Evolutionary conservation across 2,329 filamentous ascomycete genomes (phyloP), one percentile per base, ranked within the genome.

Genomic region (Westerdykella aurantiaca): DNA sequence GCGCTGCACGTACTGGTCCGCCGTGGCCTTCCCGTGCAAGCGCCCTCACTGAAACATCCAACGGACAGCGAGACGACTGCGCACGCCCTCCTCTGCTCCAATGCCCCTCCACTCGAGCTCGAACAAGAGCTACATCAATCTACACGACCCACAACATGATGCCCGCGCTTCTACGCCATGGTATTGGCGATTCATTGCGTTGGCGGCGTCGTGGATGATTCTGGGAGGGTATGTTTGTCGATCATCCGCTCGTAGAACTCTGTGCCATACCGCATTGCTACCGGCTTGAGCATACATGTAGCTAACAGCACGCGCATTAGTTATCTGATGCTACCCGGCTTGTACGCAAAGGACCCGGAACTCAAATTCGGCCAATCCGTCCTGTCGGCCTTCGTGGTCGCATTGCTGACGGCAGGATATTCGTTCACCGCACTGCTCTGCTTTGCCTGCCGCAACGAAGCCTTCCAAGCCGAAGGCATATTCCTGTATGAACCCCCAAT

Each of bases 221-320:
- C 50, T 75, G 23, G 72, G 70, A 59, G 73, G 72, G 68, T 73
- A 58, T 44, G 69, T 58, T 29, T 29, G 25, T 29, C 25, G 25
- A 29, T 5, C 25, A 48, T 54, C 41, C 63, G 41, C 5, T 56
- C 50, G 22, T 61, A 31, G 46, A 79, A 38, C 72, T 74, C 6
- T 71, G 71, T 53, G 76, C 71, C 35, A 69, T 78, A 17, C 74
- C 73, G 23, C 83, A 46, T 54, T 82, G 81, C 4, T 76, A 21
- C 75, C 65, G 75, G 82, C 1, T 22, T 31, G 11, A 25, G 33
- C 18, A 22, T 23, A 12, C 29, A 38, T 14, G n/a, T 35, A 18
- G 33, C 33, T 14, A 35, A 14, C 33, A 35, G 9, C 33, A 35
- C 25, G 42, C 41, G 37, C 35, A 34, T 16, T 45, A 74, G 72